Percentiles rank a stretch among this genome's conserved stretches.
Evolutionary conservation across 2,329 filamentous ascomycete genomes (phyloP).

Genomic region (Colletotrichum spaethianum): DNA sequence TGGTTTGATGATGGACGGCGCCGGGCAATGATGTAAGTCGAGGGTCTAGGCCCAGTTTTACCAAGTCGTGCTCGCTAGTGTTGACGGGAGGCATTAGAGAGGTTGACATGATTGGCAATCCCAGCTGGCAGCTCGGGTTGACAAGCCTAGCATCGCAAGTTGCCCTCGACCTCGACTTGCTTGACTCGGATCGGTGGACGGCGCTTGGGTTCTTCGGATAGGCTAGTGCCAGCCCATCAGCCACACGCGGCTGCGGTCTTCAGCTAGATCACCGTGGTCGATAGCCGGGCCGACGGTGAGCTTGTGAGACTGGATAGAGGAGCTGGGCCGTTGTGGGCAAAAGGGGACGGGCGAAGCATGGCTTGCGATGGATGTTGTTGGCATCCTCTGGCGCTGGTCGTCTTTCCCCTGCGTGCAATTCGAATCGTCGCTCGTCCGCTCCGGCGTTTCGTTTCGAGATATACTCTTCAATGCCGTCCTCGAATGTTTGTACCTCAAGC

Average conservation of each 20-base stretch:
- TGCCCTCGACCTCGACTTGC: neutral
- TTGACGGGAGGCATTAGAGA: constrained; percentile 29
- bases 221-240: constrained; percentile 26
- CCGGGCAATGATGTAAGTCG: constrained; percentile 37
- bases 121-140: constrained; percentile 2
- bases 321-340: constrained; percentile 3
- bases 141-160: neutral
- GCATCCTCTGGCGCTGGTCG: neutral
- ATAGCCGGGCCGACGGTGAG: constrained; percentile 11
- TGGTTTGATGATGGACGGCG: constrained; percentile 21
- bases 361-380: constrained; percentile 29
- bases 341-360: neutral
- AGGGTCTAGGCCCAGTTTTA: constrained; percentile 29
- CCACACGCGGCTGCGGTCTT: constrained; percentile 24
- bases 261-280: constrained; percentile 1
- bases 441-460: neutral
- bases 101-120: constrained; percentile 14
- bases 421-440: neutral
- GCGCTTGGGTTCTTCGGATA: constrained; percentile 28
- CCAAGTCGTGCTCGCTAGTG: constrained; percentile 33
- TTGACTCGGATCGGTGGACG: constrained; percentile 32
- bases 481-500: neutral
- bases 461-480: neutral
- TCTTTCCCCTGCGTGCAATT: neutral
- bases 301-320: neutral